Conservation (phyloP, 805 yeast genomes). For the Clavispora asparagi region DNA sequence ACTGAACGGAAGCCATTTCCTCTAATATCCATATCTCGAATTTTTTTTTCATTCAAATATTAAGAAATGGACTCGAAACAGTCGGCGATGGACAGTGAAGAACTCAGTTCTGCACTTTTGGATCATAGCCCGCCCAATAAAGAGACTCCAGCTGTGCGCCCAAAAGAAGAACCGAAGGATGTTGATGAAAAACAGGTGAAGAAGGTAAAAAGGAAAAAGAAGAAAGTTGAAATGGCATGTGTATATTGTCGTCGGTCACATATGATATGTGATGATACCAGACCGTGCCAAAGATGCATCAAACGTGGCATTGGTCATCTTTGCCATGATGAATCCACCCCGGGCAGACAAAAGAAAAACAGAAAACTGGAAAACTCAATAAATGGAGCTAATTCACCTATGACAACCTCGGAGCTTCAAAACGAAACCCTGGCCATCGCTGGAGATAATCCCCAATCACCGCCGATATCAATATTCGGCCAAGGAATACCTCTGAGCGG, state of each 20-base stretch:
- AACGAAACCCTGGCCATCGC: neutral
- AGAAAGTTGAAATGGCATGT: slow-evolving; percentile 67
- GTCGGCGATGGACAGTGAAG: neutral
- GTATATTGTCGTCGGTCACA: slow-evolving; percentile 90
- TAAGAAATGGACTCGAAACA: neutral
- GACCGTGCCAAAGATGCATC: slow-evolving; percentile 78
- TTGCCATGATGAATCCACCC: slow-evolving; percentile 69
- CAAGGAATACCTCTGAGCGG: neutral
- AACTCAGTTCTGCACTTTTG: neutral
- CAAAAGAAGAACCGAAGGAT: neutral
- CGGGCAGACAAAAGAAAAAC: slow-evolving; percentile 32
- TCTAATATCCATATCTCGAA: too few species aligned
- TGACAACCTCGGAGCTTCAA: neutral
- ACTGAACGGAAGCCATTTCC: too few species aligned
- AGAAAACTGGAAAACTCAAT: neutral
- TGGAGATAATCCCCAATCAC: neutral
- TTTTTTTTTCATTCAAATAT: neutral
- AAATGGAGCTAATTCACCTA: neutral
- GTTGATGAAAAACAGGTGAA: neutral
- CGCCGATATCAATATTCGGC: neutral
- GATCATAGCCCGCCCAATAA: neutral
- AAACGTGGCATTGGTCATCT: slow-evolving; percentile 84
- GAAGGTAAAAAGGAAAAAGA: slow-evolving; percentile 29
- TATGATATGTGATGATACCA: slow-evolving; percentile 80
- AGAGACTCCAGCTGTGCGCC: neutral